phyloP scores from a whole-genome alignment of 768 basidiomycete species.

The Zangia roseola region DNA sequence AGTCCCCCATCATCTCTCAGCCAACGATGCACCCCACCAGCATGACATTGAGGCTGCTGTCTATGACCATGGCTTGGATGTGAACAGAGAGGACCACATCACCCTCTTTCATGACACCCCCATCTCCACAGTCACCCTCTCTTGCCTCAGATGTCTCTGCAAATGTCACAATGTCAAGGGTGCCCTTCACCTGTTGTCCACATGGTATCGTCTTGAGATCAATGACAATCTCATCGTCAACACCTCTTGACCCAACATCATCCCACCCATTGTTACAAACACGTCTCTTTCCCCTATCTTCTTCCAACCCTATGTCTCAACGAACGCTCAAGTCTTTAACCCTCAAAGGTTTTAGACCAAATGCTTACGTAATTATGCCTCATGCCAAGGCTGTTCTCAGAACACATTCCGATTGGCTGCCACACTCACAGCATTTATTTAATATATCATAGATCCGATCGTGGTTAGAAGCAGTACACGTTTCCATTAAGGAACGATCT shows the following conservation, averaged over 20 bases:
- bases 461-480: too few relatives aligned
- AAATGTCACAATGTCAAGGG: neutral
- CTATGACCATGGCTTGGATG: neutral
- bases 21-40: neutral
- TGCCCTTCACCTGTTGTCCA: neutral
- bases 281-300: too few relatives aligned
- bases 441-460: too few relatives aligned
- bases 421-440: too few relatives aligned
- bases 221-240: neutral
- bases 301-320: too few relatives aligned
- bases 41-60: neutral
- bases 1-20: neutral
- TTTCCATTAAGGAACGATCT: too few relatives aligned
- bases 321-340: too few relatives aligned
- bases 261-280: neutral
- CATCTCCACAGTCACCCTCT: neutral
- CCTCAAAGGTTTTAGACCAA: too few relatives aligned
- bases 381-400: too few relatives aligned
- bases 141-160: neutral
- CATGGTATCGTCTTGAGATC: neutral
- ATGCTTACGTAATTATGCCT: too few relatives aligned
- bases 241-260: rapidly evolving
- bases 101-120: neutral
- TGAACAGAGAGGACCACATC: neutral
- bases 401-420: too few relatives aligned